Base-by-base conservation (phyloP, 2,329 filamentous ascomycete genomes). In the Ascochyta clinopodiicola region DNA sequence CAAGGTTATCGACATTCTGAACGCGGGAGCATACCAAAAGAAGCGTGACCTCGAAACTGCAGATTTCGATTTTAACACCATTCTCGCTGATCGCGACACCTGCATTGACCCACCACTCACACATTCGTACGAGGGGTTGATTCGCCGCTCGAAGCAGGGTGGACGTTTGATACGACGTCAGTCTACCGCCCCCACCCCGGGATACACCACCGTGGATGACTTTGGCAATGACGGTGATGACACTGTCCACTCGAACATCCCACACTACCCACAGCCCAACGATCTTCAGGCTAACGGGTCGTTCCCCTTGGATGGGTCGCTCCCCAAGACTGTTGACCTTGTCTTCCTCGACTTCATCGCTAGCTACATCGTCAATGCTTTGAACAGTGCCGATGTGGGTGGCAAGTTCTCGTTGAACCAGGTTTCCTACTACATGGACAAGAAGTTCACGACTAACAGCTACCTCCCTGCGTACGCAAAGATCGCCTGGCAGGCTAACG, bases 161-260 rank as follows among this genome's bases (percentile, higher is more conserved):
- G 78, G 78, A 15, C 72, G 79, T 39, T 71, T 80, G 6, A 75
- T 81, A n/a, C 81, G 82, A n/a, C 82, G 84, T 35, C 78, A 82
- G 51, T 72, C 76, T 27, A 71, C 68, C 7, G 57, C 67, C 6
- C 63, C 79, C 7, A 76, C 76, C 0, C 77, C 82, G 0, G 84
- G 83, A 3, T 85, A 85, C 68, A 80, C 77, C 3, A 86, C 84
- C 0, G 77, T 66, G 2, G 84, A 86, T 58, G 84, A 85, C 64
- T 86, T 84, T 61, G 84, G 84, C 45, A 77, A 70, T 3, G 83
- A 79, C 60, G 82, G 83, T 15, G 84, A 86, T 62, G 84, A 86
- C 57, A 86, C 84, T 0, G 63, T 77, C 6, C 84, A 86, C 69
- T 73, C 75, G 4, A 46, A 51, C 7, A 82, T 85, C 38, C 77